Base-by-base conservation (phyloP, 768 basidiomycete genomes). In the Gymnopilus junonius region DNA sequence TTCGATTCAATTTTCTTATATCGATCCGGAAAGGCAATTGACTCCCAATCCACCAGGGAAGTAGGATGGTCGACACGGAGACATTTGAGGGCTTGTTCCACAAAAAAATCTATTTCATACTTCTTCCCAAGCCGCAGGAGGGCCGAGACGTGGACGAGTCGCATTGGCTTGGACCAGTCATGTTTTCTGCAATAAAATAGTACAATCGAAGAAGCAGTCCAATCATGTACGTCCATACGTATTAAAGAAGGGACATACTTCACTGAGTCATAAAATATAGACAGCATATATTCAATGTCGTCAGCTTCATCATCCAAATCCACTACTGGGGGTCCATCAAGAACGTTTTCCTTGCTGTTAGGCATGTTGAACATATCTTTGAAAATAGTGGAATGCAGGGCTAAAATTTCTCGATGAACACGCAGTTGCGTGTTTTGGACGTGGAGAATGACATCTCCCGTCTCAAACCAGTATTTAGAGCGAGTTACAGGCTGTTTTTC, bases 101-200 rank as follows among this genome's bases (percentile, higher is more conserved):
- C 8, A 5, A 68, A 42, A 31, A 64, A 50, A 5, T 57, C 35
- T 11, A 66, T 63, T 7, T 66, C 57, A 42, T 68, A 68, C 29
- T 68, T 68, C 27, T 58, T 61, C 17, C 58, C 65, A 20, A 68
- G 46, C 11, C 62, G 55, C 7, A 68, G 55, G 32, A 68, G 56
- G 17, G 62, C 59, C 1, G 56, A 42, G 25, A 64, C 21, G 27
- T 55, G 51, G 31, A 20, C n/a, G 1, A 48, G 31, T 2, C 7
- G 31, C 31, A 59, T 34, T 29, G 43, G 8, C 20, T 34, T 46
- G 11, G 27, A 1, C 45, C 45, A 46, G 25, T 46, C 45, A 46
- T 46, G 45, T 23, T 1, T 46, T 14, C 45, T 46, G 45, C n/a
- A n/a, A n/a, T n/a, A 27, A 27, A 27, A 23, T n/a, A n/a, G n/a